Conservation (phyloP, 2,329 filamentous ascomycete species). For the Xenosphaeropsis pyriputrescens region DNA sequence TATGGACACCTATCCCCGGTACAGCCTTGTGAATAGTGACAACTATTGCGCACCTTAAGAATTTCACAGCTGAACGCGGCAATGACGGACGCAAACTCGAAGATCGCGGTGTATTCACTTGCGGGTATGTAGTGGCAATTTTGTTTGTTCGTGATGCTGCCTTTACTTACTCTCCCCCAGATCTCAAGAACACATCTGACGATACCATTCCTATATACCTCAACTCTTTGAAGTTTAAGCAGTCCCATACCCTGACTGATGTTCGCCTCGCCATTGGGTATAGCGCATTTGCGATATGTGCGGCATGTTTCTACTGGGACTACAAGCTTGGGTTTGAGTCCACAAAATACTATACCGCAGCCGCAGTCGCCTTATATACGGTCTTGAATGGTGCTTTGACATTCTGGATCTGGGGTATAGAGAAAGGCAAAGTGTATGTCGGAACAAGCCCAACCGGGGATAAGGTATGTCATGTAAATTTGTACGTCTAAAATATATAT, state of each 20-base stretch:
- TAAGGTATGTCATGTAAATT: conserved; percentile 31
- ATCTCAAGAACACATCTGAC: conserved; percentile 93
- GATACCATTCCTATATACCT: conserved; percentile 92
- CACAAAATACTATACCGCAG: conserved; percentile 69
- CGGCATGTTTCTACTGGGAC: conserved; percentile 78
- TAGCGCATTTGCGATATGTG: conserved; percentile 64
- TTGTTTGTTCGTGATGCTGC: not conserved
- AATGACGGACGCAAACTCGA: conserved; percentile 12
- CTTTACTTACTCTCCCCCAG: conserved; percentile 29
- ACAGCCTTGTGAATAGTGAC: not conserved
- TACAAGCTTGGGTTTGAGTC: conserved; percentile 80
- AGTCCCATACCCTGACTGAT: conserved; percentile 69
- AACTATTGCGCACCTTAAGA: not conserved
- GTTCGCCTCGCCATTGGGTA: conserved; percentile 77
- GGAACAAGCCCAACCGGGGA: conserved; percentile 51
- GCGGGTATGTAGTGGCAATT: conserved; percentile 9
- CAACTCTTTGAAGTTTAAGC: conserved; percentile 70
- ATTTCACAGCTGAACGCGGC: conserved; percentile 1
- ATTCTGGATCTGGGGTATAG: conserved; percentile 72
- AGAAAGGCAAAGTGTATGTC: conserved; percentile 70
- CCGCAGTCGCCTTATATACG: conserved; percentile 68
- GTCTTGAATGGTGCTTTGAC: conserved; percentile 65
- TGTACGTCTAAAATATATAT: no score
- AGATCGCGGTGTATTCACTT: conserved; percentile 16
- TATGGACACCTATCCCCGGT: not conserved